Evolutionary conservation across 1,139 yeast species (phyloP), one percentile per base, ranked within the genome.

Genomic region (Yamadazyma songkhlaensis): DNA sequence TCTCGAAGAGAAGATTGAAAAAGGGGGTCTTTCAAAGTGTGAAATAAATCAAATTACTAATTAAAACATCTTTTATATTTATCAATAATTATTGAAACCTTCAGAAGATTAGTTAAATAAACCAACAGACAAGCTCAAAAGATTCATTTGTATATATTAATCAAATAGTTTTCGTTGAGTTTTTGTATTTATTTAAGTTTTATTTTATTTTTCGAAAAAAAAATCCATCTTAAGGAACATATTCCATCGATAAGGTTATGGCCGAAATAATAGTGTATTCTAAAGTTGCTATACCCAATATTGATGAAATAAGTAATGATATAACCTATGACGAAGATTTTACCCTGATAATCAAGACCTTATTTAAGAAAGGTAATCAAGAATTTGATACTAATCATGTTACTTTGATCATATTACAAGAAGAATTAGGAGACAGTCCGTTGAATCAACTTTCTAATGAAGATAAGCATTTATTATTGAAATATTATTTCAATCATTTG

Each of bases 401-500:
- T 10, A 61, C 70, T 4, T 53, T 68, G 13, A 51, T 68, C 4
- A 52, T 66, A 4, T 36, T 68, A 22, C 60, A 60, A 34, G 25
- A 23, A 4, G 10, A 27, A 22, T 11, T 10, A 28, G 12, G 12
- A 13, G 11, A 10, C 5, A 12, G 22, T 9, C 13, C 21, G 4
- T 47, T 60, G 24, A 62, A 62, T 25, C 31, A 35, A 17, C 48
- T 64, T 17, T 15, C 46, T 6, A 50, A 48, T 37, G 51, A 49
- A 9, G 70, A 67, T 35, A 62, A 65, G 44, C 44, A 45, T 35
- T 47, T 67, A 17, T 51, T 68, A 14, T 53, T 70, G 44, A 56
- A 57, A 36, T 67, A 62, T 54, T 67, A 59, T 45, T 74, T 72
- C 51, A 57, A 57, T 42, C 79, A 74, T 49, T 54, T 70, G 42